Conservation (phyloP, 2,329 filamentous ascomycete genomes). For the Albifimbria verrucaria region DNA sequence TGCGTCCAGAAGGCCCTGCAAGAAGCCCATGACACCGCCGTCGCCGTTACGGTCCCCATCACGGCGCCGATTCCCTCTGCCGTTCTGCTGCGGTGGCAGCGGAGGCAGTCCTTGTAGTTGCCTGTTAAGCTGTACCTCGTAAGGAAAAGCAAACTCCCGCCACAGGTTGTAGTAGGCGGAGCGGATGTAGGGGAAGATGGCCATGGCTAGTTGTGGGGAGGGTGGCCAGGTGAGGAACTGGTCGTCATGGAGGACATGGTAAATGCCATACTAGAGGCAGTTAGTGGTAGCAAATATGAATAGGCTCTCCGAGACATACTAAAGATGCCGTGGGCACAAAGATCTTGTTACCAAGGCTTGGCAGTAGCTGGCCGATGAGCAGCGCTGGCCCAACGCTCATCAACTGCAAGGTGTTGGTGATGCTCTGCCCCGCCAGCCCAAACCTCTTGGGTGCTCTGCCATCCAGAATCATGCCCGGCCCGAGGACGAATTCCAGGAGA, state of each 20-base stretch:
- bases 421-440: slow-evolving; percentile 22
- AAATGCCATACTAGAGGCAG: slow-evolving; percentile 48
- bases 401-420: slow-evolving; percentile 33
- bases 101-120: slow-evolving; percentile 39
- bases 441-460: slow-evolving; percentile 18
- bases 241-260: slow-evolving; percentile 41
- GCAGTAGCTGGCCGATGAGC: slow-evolving; percentile 41
- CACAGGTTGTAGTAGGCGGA: slow-evolving; percentile 45
- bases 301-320: slow-evolving; percentile 30
- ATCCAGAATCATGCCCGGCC: slow-evolving; percentile 25
- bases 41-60: slow-evolving; percentile 17
- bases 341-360: slow-evolving; percentile 38
- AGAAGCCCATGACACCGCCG: slow-evolving; percentile 30
- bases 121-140: slow-evolving; percentile 47
- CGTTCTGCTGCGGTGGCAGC: slow-evolving; percentile 17
- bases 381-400: slow-evolving; percentile 45
- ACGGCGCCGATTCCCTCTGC: slow-evolving; percentile 12
- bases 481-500: slow-evolving; percentile 38
- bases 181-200: slow-evolving; percentile 44
- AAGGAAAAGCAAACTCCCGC: slow-evolving; percentile 39
- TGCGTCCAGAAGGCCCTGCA: slow-evolving; percentile 33
- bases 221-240: slow-evolving; percentile 51
- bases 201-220: slow-evolving; percentile 47
- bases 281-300: background rate
- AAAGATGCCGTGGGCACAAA: slow-evolving; percentile 39